These are phyloP conservation scores for Lactarius akahatsu DNA, from an alignment of 768 basidiomycete species.

Conservation along the genomic window DNA sequence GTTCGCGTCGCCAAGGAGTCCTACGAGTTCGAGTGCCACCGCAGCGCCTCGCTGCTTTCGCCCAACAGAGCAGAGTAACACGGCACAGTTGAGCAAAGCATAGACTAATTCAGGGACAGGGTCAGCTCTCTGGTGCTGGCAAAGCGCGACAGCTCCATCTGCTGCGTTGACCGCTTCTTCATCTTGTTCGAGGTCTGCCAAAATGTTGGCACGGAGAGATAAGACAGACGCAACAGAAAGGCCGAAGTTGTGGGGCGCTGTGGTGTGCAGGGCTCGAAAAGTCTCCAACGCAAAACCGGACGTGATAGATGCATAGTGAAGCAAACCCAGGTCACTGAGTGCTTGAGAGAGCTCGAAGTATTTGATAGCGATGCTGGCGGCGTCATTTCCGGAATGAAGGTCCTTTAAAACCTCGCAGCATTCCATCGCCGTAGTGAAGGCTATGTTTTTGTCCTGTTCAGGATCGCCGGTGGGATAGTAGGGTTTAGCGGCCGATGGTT, in stretches of 20 bases:
- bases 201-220: slow-evolving; percentile 11
- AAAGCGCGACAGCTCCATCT: slow-evolving; percentile 3
- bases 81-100: slow-evolving; percentile 3
- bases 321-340: slow-evolving; percentile 19
- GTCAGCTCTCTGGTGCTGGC: not conserved
- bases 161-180: slow-evolving; percentile 13
- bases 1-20: slow-evolving; percentile 1
- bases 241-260: not conserved
- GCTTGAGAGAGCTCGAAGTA: slow-evolving; percentile 16
- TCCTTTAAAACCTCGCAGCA: slow-evolving; percentile 1
- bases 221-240: slow-evolving; percentile 5
- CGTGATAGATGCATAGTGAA: slow-evolving; percentile 3
- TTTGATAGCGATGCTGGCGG: not conserved
- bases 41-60: slow-evolving; percentile 6
- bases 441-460: not conserved
- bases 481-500: not conserved
- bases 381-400: not conserved
- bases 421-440: slow-evolving; percentile 8
- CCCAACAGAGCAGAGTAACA: slow-evolving; percentile 12
- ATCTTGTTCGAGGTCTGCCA: slow-evolving; percentile 8
- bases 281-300: slow-evolving; percentile 7
- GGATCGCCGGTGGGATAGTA: slow-evolving; percentile 20
- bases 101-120: slow-evolving; percentile 1
- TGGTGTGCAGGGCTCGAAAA: not conserved
- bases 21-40: slow-evolving; percentile 11